These are phyloP conservation scores for Penicillium antarcticum DNA, from an alignment of 495 filamentous ascomycete genomes.

Conservation along the genomic window DNA sequence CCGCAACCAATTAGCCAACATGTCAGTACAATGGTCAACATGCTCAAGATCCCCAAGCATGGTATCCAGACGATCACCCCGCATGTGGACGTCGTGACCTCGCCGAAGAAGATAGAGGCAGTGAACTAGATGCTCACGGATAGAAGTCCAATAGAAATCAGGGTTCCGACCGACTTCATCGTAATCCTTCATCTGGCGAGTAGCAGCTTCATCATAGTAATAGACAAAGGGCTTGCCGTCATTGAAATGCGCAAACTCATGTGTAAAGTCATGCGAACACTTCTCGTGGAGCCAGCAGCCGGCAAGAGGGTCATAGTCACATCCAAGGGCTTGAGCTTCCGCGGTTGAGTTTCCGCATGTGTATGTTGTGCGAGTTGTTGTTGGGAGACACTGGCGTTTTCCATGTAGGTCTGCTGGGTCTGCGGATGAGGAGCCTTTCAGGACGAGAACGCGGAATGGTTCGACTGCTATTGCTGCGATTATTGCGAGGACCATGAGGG, in stretches of 20 bases:
- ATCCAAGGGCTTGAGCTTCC: slow-evolving; percentile 7
- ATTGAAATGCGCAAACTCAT: slow-evolving; percentile 11
- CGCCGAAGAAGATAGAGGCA: slow-evolving; percentile 13
- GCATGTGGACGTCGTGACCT: slow-evolving; percentile 14
- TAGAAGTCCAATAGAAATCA: slow-evolving; percentile 11
- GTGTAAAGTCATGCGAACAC: slow-evolving; percentile 8
- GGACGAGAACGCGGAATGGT: slow-evolving; percentile 7
- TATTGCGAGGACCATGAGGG: slow-evolving; percentile 2
- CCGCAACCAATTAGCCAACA: slow-evolving; percentile 12
- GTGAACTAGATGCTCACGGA: slow-evolving; percentile 14
- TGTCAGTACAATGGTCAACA: slow-evolving; percentile 15
- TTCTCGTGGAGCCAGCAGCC: slow-evolving; percentile 14
- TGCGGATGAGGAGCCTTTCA: neutral
- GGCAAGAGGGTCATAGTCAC: slow-evolving; percentile 11
- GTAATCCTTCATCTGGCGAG: slow-evolving; percentile 13
- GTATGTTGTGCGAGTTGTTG: slow-evolving; percentile 3
- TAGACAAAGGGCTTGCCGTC: slow-evolving; percentile 15
- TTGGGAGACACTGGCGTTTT: slow-evolving; percentile 7
- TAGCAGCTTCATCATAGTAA: slow-evolving; percentile 12
- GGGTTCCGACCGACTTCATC: slow-evolving; percentile 9
- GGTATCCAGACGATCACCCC: slow-evolving; percentile 11
- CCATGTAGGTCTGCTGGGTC: neutral
- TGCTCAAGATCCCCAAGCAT: slow-evolving; percentile 14
- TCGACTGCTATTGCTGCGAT: slow-evolving; percentile 8
- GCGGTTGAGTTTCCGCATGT: slow-evolving; percentile 13